Base-by-base conservation (phyloP, 768 basidiomycete species). In the Boletus patriciae region DNA sequence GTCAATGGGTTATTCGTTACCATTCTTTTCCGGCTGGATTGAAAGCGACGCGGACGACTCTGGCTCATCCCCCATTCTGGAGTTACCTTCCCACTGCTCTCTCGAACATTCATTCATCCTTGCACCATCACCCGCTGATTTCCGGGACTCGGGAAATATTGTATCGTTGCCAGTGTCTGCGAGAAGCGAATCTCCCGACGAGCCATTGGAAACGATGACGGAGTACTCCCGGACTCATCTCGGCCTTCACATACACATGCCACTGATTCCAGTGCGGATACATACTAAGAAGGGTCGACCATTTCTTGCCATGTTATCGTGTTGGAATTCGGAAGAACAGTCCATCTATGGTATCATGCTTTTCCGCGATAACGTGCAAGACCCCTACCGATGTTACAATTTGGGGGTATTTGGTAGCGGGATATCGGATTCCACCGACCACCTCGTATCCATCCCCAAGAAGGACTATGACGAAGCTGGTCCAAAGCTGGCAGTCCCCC, bases 161-260 rank as follows among this genome's bases (percentile, higher is more conserved):
- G 37, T 54, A 4, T 37, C 38, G 10, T 18, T 40, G 38, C 38
- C 38, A 10, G 38, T n/a, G 38, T 40, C 16, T 21, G 12, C 16
- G 15, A 11, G 10, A n/a, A 25, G 18, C 15, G n/a, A 33, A n/a
- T 8, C 19, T 4, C 37, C 7, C 2, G 21, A 19, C 10, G 38
- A 9, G 38, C 38, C 18, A 40, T 18, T 15, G 7, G 18, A 38
- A 37, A 4, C 12, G 13, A 37, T 52, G 43, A 11, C 3, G 12
- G 52, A 37, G 25, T 52, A 52, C 43, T 25, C 43, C n/a, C 45
- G 43, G 52, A 38, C 44, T 16, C 41, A 53, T 21, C 43, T 46
- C 4, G 52, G 52, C 8, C n/a, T 53, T 29, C 44, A 23, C n/a
- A 38, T 53, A 29, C 36, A 12, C 13, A 19, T 53, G 25, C 43